Base-by-base conservation (phyloP, 2,329 filamentous ascomycete genomes). In the Coniochaeta prunicola region DNA sequence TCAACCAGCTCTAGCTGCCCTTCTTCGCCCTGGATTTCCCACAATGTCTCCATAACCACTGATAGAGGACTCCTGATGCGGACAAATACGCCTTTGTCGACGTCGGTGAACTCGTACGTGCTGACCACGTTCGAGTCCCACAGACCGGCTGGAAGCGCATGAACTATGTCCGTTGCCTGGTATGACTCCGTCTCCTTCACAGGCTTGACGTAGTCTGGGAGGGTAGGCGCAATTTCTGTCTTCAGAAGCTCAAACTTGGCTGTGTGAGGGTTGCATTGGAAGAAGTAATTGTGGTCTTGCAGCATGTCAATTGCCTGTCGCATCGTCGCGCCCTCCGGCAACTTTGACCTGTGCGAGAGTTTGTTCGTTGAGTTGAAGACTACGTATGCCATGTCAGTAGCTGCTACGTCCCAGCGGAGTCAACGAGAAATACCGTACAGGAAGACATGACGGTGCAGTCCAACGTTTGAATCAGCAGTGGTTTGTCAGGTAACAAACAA, bases 41-140 rank as follows among this genome's bases (percentile, higher is more conserved):
- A 85, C 17, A 74, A 65, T 17, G 80, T 81, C 67, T 85, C 81
- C 74, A 84, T 78, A 2, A 78, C 69, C 34, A 82, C 71, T 50
- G 73, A 75, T 67, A 84, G 64, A 21, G 81, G 80, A 42, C 78
- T 79, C 48, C 71, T 72, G 58, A 83, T 77, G 10, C 80, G 70
- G 45, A 81, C 77, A 66, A 82, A 83, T 7, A 81, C 64, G 19
- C 82, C 82, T 30, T 68, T 72, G n/a, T 71, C 70, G 19, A 79
- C 69, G 61, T 81, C 69, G 19, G 79, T 77, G 61, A 84, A 79
- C 69, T 84, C 81, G 65, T 81, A 81, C 6, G 68, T 76, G 70
- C 80, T 83, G 57, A 79, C 74, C 7, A 84, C 77, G 54, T 78
- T 77, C 57, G 74, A 78, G 65, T 81, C 80, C 80, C 80, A 84